Percentiles rank a stretch among this genome's conserved stretches.
Conservation (phyloP, 192 early-diverging fungal genomes). For the Umbelopsis sp. region DNA sequence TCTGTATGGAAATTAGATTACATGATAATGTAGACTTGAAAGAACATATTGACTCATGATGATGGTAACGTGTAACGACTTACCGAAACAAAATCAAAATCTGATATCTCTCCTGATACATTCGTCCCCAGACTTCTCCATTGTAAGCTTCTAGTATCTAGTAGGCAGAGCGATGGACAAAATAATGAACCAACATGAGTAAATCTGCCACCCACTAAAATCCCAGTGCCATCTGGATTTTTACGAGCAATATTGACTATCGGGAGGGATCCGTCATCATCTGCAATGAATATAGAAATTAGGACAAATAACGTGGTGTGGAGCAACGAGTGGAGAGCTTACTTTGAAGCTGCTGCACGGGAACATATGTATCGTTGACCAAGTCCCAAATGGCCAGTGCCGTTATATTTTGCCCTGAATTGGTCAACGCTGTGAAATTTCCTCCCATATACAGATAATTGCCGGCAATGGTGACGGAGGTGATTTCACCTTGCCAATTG, state of each 20-base stretch:
- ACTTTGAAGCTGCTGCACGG: slow-evolving; percentile 31
- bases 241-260: slow-evolving; percentile 33
- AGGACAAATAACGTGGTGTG: slow-evolving; percentile 48
- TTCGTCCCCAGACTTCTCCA: slow-evolving; percentile 36
- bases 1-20: not conserved
- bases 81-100: slow-evolving; percentile 38
- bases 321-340: slow-evolving; percentile 37
- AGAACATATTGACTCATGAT: not conserved
- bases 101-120: slow-evolving; percentile 36
- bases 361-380: slow-evolving; percentile 38
- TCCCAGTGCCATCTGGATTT: slow-evolving; percentile 28
- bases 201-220: slow-evolving; percentile 61
- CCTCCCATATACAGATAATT: slow-evolving; percentile 65
- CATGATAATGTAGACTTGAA: no score
- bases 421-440: slow-evolving; percentile 37
- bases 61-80: not conserved
- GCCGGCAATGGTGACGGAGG: slow-evolving; percentile 49
- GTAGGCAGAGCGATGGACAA: slow-evolving; percentile 34
- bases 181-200: slow-evolving; percentile 46
- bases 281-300: slow-evolving; percentile 21
- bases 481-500: slow-evolving; percentile 53
- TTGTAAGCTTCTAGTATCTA: slow-evolving; percentile 29
- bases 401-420: slow-evolving; percentile 8
- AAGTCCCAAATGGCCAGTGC: slow-evolving; percentile 57
- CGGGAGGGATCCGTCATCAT: slow-evolving; percentile 23